phyloP scores from a whole-genome alignment of 805 yeast species.

The Hanseniaspora valbyensis region DNA sequence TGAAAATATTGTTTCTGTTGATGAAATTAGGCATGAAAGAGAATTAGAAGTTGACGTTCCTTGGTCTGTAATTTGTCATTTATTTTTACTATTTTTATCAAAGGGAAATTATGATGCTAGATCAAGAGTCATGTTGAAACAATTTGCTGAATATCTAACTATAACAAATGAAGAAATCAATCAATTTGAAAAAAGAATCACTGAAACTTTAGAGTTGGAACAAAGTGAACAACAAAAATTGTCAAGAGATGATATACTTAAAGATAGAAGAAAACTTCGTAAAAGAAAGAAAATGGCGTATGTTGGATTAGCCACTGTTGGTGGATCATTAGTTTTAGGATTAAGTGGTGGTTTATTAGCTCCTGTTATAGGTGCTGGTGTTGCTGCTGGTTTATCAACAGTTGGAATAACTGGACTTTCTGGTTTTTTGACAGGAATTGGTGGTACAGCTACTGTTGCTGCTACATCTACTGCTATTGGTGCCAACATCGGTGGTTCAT shows the following conservation, averaged over 20 bases:
- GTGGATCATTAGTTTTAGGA: conserved; percentile 91
- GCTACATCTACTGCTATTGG: conserved; percentile 86
- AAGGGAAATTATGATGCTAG: conserved; percentile 85
- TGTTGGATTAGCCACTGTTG: conserved; percentile 89
- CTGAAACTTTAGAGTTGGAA: conserved; percentile 82
- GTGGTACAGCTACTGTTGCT: conserved; percentile 90
- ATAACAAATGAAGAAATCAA: conserved; percentile 57
- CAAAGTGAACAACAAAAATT: conserved; percentile 64
- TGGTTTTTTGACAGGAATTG: conserved; percentile 89
- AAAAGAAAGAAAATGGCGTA: conserved; percentile 62
- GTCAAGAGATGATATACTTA: conserved; percentile 60
- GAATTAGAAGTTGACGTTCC: conserved; percentile 59
- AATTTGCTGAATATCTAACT: conserved; percentile 53
- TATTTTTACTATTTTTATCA: conserved; percentile 65
- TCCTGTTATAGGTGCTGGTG: conserved; percentile 96
- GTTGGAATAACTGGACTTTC: conserved; percentile 90
- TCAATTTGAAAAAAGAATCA: conserved; percentile 82
- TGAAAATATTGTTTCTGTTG: conserved; percentile 25
- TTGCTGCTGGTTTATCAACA: conserved; percentile 93
- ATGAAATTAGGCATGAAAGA: conserved; percentile 29
- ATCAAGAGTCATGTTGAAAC: conserved; percentile 64
- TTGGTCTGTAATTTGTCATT: conserved; percentile 90
- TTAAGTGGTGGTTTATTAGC: conserved; percentile 90
- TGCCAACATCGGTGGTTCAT: conserved; percentile 73
- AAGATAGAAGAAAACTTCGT: conserved; percentile 55